Evolutionary conservation across 495 filamentous ascomycete species (phyloP), one percentile per base, ranked within the genome.

Genomic region (Pseudoneurospora amorphoporcata): DNA sequence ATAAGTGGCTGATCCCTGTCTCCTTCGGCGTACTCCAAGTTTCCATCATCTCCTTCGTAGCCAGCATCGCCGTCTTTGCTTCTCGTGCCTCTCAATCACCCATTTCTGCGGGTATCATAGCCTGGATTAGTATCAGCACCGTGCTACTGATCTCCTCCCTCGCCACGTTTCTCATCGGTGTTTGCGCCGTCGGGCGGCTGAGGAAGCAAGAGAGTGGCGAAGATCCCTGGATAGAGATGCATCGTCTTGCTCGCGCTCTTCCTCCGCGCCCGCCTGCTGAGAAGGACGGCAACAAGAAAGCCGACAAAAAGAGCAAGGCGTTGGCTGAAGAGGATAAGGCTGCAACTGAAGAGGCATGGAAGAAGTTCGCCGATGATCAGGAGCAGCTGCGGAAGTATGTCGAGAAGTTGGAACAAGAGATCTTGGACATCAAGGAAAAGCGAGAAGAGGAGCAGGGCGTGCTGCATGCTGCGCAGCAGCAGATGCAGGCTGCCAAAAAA

Each of bases 191-290:
- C 42, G 72, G 72, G 29, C 70, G 68, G 37, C 35, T 45, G 37
- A 39, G 38, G 8, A 53, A 71, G 39, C 39, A 72, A 14, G 3
- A 71, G 5, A 58, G 58, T 12, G 70, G 47, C n/a, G 70, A 53
- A 0, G 75, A 77, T 39, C 39, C 9, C 4, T 77, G 76, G 76
- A 77, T 77, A 39, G 74, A 77, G 41, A 73, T 77, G 75, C 71
- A 75, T 2, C 69, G 68, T 14, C 75, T 71, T 19, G 58, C 69
- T 12, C 14, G 73, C 6, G 61, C 73, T 17, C 53, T 76, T 2
- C 75, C 75, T 23, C 61, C 73, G 0, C 75, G 43, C 37, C 75
- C 75, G 4, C 53, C 53, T 16, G 29, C 53, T 12, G 12, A 61
- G 23, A 61, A 61, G 29, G 12, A 32, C 0, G 53, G 53, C 29